These are phyloP conservation scores for Colletotrichum tropicicola DNA, from an alignment of 2,329 filamentous ascomycete genomes.

Conservation along the genomic window DNA sequence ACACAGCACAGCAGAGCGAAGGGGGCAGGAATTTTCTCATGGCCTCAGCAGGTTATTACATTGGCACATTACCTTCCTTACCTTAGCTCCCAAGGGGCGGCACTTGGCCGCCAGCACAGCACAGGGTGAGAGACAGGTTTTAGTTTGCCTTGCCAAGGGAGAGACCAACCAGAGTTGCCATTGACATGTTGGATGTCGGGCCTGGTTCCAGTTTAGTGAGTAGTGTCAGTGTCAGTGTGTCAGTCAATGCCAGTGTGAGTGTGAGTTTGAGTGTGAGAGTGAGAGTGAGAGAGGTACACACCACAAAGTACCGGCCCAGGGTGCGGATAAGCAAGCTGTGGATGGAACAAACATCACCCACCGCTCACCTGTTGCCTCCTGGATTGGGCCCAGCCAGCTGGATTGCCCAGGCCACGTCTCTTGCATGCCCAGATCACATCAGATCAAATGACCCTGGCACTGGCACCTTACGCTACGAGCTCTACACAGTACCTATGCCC, in stretches of 20 bases:
- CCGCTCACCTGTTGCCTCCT: too few relatives aligned
- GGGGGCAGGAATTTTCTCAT: conserved; percentile 6
- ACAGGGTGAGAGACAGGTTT: conserved; percentile 37
- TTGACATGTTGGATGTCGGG: background rate
- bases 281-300: too few relatives aligned
- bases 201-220: conserved; percentile 24
- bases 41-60: too few relatives aligned
- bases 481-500: too few relatives aligned
- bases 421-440: background rate
- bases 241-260: too few relatives aligned
- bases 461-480: too few relatives aligned
- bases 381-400: conserved; percentile 16
- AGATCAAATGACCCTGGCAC: background rate
- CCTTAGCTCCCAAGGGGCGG: too few relatives aligned
- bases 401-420: conserved; percentile 10
- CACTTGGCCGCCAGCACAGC: background rate
- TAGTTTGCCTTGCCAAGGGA: conserved; percentile 38
- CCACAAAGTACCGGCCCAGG: background rate
- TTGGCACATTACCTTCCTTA: too few relatives aligned
- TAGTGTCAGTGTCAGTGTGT: too few relatives aligned
- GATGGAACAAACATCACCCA: too few relatives aligned
- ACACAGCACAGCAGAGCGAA: background rate
- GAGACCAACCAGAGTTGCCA: conserved; percentile 30
- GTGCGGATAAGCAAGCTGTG: background rate
- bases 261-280: too few relatives aligned